Evolutionary conservation across 345 rosid species (phyloP), one percentile per base, ranked within the genome.

Genomic region (Trapa bicornis): DNA sequence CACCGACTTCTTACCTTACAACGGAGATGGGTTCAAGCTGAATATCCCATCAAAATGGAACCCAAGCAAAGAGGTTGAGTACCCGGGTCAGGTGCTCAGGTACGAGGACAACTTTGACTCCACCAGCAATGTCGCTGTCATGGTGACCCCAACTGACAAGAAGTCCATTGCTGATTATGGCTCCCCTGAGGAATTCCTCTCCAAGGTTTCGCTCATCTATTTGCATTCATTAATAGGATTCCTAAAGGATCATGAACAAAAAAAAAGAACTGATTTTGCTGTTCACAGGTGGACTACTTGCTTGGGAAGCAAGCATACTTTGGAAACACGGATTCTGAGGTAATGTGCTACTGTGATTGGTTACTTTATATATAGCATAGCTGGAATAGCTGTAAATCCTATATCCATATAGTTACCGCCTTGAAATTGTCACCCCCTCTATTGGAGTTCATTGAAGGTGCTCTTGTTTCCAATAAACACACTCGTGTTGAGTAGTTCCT

Each of bases 61-160:
- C 77, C 97, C 92, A n/a, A 88, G 94, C 87, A 88, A 85, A 68
- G 98, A 90, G 81, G 69, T 64, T 37, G 98, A 93, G 76, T 90
- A 29, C 82, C 92, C 96, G 88, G 29, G 29, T 22, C 29, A 22
- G 29, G 29, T 22, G 29, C 29, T 22, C 29, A 22, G 29, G 29
- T 22, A 69, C 8, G 95, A 91, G 78, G 97, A 94, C 84, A 94
- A 91, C 82, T 91, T 87, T 37, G 99, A 94, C 37, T 0, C 86
- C 66, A 87, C 75, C 61, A 88, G 80, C 79, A 74, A 84, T 65
- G 68, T 91, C 71, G 0, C 78, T 37, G 89, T 94, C 38, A 86
- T 84, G 69, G 52, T 94, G 75, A 87, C 78, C 62, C 87, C 99
- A 12, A 90, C 95, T 4, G 96, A 94, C 29, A 86, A 82, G 81